phyloP scores from a whole-genome alignment of 495 filamentous ascomycete species.

The Aspergillus haitiensis region DNA sequence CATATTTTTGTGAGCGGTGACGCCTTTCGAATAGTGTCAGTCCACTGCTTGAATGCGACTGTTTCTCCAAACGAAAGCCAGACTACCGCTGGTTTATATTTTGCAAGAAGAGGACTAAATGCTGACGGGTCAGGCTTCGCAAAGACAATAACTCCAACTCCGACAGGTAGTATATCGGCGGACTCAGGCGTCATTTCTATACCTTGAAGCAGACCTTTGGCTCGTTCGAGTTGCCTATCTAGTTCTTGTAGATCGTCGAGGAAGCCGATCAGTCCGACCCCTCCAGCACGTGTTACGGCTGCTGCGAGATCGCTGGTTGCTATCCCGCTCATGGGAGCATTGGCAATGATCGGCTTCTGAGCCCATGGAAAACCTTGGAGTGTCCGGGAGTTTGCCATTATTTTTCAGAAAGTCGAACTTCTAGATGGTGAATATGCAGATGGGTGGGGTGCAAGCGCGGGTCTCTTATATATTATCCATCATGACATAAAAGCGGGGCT shows the following conservation, averaged over 20 bases:
- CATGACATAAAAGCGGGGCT: too few relatives aligned
- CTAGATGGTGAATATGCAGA: too few relatives aligned
- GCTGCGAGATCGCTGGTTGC: conserved; percentile 1
- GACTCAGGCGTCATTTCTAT: too few relatives aligned
- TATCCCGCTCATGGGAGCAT: conserved; percentile 13
- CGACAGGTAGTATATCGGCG: conserved; percentile 49
- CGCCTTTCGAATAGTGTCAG: conserved; percentile 20
- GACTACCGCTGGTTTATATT: conserved; percentile 55
- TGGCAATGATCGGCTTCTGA: conserved; percentile 2
- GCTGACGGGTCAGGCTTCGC: conserved; percentile 28
- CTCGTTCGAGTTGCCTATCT: too few relatives aligned
- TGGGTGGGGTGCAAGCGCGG: too few relatives aligned
- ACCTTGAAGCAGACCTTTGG: too few relatives aligned
- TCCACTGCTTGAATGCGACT: conserved; percentile 22
- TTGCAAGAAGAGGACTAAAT: conserved; percentile 40
- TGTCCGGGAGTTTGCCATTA: background rate
- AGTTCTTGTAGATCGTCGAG: background rate
- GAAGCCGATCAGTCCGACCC: conserved; percentile 10
- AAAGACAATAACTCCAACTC: conserved; percentile 60
- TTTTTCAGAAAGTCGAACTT: background rate
- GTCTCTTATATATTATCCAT: too few relatives aligned
- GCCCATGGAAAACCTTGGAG: conserved; percentile 1
- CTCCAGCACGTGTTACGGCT: conserved; percentile 7
- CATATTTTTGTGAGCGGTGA: conserved; percentile 55
- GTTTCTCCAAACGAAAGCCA: conserved; percentile 64